phyloP scores from a whole-genome alignment of 495 filamentous ascomycete genomes.

The Glutinoglossum americanum region DNA sequence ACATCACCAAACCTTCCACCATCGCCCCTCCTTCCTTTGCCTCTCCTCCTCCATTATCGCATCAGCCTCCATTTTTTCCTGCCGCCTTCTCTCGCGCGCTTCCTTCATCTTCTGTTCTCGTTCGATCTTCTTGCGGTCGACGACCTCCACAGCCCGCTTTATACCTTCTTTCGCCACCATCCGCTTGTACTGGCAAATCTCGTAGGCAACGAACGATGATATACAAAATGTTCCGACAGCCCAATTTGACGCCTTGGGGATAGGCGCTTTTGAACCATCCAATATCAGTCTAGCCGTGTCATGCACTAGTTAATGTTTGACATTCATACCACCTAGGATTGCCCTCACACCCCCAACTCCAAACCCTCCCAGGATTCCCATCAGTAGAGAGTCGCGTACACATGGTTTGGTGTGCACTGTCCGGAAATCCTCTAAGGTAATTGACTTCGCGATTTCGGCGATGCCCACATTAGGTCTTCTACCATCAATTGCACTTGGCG shows the following conservation, averaged over 20 bases:
- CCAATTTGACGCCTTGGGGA: slow-evolving; percentile 53
- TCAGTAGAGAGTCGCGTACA: slow-evolving; percentile 57
- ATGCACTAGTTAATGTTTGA: neutral
- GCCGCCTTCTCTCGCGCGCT: slow-evolving; percentile 32
- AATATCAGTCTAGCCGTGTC: neutral
- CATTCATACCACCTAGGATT: slow-evolving; percentile 46
- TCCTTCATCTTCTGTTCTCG: slow-evolving; percentile 32
- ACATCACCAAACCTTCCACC: slow-evolving; percentile 31
- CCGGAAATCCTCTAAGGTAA: slow-evolving; percentile 46
- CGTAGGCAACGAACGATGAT: slow-evolving; percentile 42
- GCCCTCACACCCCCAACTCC: slow-evolving; percentile 47
- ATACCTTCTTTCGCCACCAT: slow-evolving; percentile 53
- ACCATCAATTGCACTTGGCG: slow-evolving; percentile 21
- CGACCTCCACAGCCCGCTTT: slow-evolving; percentile 57
- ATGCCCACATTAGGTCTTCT: slow-evolving; percentile 27
- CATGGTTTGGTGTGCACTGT: slow-evolving; percentile 64
- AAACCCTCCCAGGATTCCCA: slow-evolving; percentile 60
- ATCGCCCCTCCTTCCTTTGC: slow-evolving; percentile 15
- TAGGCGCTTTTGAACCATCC: slow-evolving; percentile 16
- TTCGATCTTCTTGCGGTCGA: slow-evolving; percentile 47
- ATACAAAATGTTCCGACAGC: slow-evolving; percentile 54
- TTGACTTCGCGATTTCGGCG: slow-evolving; percentile 39
- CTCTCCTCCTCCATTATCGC: slow-evolving; percentile 13
- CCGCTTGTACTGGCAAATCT: slow-evolving; percentile 58
- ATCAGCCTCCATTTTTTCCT: slow-evolving; percentile 20